A percentile compares a stretch with the other conserved stretches of the same genome.
Evolutionary conservation across 257 asterid species (phyloP).

Genomic region (Solanum verrucosum): DNA sequence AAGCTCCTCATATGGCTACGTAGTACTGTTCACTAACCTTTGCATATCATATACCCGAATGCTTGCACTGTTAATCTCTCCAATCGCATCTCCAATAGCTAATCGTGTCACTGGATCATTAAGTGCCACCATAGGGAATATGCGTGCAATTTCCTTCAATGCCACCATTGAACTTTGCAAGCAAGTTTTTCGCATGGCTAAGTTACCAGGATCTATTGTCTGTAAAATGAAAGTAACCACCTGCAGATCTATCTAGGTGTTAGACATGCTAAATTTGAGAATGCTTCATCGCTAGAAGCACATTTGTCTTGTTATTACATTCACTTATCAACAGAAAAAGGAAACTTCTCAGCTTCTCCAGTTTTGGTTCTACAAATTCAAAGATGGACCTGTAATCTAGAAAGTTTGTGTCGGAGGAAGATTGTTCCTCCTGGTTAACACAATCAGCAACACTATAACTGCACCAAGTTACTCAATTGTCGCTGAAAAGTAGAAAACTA

Average conservation of each 20-base stretch:
- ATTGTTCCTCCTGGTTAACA: neutral
- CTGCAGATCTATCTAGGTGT: constrained; percentile 94
- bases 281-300: neutral
- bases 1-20: neutral
- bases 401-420: neutral
- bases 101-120: constrained; percentile 62
- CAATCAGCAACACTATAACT: neutral
- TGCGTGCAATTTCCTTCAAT: constrained; percentile 72
- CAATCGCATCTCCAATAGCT: constrained; percentile 97
- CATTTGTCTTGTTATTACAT: neutral
- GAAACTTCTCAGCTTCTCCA: neutral
- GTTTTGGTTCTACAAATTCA: neutral
- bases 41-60: constrained; percentile 90
- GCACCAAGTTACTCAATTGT: neutral
- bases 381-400: neutral
- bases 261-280: constrained; percentile 27
- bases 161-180: constrained; percentile 59
- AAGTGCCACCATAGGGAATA: constrained; percentile 85
- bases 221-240: constrained; percentile 74
- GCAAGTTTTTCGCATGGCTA: constrained; percentile 79
- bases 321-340: neutral
- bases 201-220: constrained; percentile 94
- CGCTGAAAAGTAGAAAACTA: neutral
- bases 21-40: constrained; percentile 37
- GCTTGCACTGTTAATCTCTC: constrained; percentile 52